Evolutionary conservation across 805 yeast species (phyloP).

Genomic region (Nakazawaea laoshanensis): DNA sequence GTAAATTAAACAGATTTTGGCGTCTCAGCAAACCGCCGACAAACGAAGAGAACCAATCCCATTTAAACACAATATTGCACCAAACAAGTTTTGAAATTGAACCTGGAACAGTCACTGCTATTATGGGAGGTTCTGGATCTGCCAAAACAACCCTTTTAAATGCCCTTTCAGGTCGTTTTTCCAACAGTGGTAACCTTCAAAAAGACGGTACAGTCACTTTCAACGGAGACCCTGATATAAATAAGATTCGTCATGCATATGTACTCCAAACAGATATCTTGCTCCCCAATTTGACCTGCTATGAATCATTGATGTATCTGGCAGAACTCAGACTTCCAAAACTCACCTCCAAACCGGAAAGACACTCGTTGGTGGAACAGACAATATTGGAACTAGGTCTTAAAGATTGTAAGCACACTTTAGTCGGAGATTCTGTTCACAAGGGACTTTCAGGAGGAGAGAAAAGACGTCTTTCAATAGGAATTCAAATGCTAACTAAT

Average conservation of each 20-base stretch:
- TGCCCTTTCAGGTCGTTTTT: constrained; percentile 44
- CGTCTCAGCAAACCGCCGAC: too few species aligned
- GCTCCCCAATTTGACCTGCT: constrained; percentile 62
- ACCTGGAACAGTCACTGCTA: constrained; percentile 61
- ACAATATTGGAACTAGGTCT: constrained; percentile 59
- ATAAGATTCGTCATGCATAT: constrained; percentile 41
- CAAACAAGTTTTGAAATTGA: constrained; percentile 52
- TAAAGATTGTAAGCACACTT: constrained; percentile 50
- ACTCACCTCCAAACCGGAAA: constrained; percentile 31
- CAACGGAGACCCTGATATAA: constrained; percentile 24
- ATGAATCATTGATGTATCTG: constrained; percentile 61
- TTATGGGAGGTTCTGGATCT: constrained; percentile 83
- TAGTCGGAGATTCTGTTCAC: constrained; percentile 43
- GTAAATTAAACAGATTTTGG: too few species aligned
- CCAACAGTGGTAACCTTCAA: constrained; percentile 21
- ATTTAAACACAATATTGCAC: constrained; percentile 30
- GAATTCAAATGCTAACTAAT: constrained; percentile 65
- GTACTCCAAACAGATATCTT: constrained; percentile 71
- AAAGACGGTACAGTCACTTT: constrained; percentile 33
- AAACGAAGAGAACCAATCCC: constrained; percentile 13
- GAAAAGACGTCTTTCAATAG: constrained; percentile 67
- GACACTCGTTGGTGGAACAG: constrained; percentile 44
- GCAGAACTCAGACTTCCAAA: constrained; percentile 62
- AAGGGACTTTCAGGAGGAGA: constrained; percentile 82
- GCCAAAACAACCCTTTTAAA: constrained; percentile 80